A percentile compares a stretch with the other conserved stretches of the same genome.
Conservation (phyloP, 2,329 filamentous ascomycete genomes). For the Colletotrichum echinochloae region DNA sequence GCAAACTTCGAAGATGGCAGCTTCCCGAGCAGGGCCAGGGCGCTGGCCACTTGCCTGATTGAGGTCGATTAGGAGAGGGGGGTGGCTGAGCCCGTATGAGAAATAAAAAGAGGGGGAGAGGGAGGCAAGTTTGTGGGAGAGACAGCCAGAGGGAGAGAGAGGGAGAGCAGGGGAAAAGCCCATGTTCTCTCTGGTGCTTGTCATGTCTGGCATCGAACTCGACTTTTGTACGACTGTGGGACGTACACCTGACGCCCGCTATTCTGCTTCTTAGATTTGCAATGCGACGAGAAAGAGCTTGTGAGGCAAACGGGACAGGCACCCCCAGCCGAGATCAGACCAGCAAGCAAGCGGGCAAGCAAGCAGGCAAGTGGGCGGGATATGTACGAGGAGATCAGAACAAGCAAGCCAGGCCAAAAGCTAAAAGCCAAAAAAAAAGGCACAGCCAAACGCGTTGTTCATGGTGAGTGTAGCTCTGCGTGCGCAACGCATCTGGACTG, state of each 20-base stretch:
- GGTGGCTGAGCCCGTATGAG: background rate
- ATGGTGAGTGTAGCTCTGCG: background rate
- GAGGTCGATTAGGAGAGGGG: conserved; percentile 1
- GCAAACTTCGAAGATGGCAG: conserved; percentile 1
- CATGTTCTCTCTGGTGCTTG: background rate
- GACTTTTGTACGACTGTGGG: conserved; percentile 5
- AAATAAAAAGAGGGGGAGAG: background rate
- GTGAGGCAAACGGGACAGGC: background rate
- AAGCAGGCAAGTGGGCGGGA: background rate
- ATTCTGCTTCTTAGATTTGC: conserved; percentile 1
- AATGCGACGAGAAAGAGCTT: background rate
- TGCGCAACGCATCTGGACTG: conserved; percentile 7
- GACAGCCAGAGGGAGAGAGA: background rate
- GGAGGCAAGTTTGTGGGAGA: background rate
- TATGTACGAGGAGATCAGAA: background rate
- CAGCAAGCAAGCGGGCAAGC: conserved; percentile 2
- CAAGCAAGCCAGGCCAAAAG: conserved; percentile 1
- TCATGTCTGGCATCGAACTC: background rate
- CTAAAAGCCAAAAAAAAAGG: no score
- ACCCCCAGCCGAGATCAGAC: background rate
- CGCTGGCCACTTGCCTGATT: conserved; percentile 36
- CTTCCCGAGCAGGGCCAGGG: conserved; percentile 8
- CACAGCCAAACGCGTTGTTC: background rate
- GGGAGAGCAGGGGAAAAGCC: background rate
- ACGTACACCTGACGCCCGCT: conserved; percentile 11